These are phyloP conservation scores for Penicillium sp. DNA, from an alignment of 2,329 filamentous ascomycete species.

Conservation along the genomic window DNA sequence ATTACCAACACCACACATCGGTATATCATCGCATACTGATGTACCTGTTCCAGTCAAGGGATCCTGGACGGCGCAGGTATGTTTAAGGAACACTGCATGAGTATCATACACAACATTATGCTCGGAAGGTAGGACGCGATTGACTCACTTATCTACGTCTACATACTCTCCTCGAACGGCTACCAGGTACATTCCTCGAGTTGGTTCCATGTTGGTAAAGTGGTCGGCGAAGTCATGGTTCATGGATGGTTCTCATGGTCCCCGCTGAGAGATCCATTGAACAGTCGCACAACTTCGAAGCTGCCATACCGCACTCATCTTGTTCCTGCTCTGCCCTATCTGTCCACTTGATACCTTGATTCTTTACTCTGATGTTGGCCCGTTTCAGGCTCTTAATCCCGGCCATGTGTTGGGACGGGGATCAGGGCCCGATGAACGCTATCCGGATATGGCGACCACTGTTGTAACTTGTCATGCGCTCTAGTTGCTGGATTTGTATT, in stretches of 20 bases:
- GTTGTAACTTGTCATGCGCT: neutral
- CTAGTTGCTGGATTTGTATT: neutral
- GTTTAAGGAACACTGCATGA: neutral
- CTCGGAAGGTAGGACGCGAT: neutral
- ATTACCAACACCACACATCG: neutral
- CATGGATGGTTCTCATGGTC: slow-evolving; percentile 16
- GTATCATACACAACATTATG: neutral
- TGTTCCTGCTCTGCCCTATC: neutral
- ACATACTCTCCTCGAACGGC: neutral
- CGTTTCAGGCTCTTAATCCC: slow-evolving; percentile 5
- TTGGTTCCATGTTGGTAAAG: neutral
- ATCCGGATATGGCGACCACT: too few species aligned
- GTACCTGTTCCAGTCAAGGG: neutral
- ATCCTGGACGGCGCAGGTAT: neutral
- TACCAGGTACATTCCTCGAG: slow-evolving; percentile 1
- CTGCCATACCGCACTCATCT: neutral
- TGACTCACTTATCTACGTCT: neutral
- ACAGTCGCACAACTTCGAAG: slow-evolving; percentile 1
- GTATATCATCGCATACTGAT: too few species aligned
- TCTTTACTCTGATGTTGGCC: neutral
- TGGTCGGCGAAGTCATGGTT: slow-evolving; percentile 4
- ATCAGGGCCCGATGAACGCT: neutral
- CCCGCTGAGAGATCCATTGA: slow-evolving; percentile 2
- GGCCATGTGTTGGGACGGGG: slow-evolving; percentile 1
- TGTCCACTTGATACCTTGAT: neutral